Base-by-base conservation (phyloP, 495 filamentous ascomycete genomes). In the Tuber magnatum region DNA sequence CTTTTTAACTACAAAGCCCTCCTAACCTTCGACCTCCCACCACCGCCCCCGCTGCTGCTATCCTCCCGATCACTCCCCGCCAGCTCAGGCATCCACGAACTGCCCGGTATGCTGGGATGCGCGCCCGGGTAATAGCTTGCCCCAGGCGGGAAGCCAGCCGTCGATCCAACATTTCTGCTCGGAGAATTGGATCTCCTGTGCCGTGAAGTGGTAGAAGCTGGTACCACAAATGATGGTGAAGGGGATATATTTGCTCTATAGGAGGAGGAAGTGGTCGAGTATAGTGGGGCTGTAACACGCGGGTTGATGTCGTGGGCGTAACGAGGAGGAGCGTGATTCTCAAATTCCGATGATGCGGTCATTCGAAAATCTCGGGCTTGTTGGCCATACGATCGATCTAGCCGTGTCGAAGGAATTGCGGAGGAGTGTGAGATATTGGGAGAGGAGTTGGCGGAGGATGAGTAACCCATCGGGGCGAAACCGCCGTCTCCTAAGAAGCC, bases 381-480 rank as follows among this genome's bases (percentile, higher is more conserved):
- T 72, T 4, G 76, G 43, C 46, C 73, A 73, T 6, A 77, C 73
- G 72, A 70, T 70, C 42, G 72, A 79, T 28, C 75, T 41, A 14
- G 40, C 12, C 39, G 41, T 12, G 44, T 5, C 1, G 75, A 22
- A 39, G 72, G 44, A 24, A 43, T 72, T n/a, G 74, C 44, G 43
- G 77, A 78, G 39, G 76, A 73, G 41, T 71, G 41, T 14, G 69
- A 69, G 28, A 73, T 51, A 28, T 78, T 79, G 18, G 72, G 46
- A 28, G 76, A 70, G 1, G 77, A 79, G 12, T 76, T 78, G 1
- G 76, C 74, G n/a, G 74, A 78, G 6, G 76, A 79, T 12, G 77
- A 74, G n/a, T 79, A 79, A 32, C 77, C 76, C 22, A 72, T 10
- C 16, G 76, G 76, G n/a, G 70, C 22, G 46, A 79, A 73, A 22